Conservation (phyloP, 202 grass and related monocot species). For the Setaria viridis region DNA sequence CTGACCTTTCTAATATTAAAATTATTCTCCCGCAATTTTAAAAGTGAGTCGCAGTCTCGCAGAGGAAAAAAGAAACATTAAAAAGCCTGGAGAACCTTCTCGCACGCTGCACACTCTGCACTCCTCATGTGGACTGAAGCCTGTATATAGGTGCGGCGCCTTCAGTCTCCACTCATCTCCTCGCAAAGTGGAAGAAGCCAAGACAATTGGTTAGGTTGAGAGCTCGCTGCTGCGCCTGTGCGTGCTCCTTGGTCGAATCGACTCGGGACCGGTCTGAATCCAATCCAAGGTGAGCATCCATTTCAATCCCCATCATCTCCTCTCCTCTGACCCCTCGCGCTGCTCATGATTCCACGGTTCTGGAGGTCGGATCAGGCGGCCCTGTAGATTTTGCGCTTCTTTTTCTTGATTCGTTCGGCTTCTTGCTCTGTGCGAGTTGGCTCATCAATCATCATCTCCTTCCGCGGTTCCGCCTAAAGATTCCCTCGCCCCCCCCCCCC, state of each 20-base stretch:
- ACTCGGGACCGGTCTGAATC: background rate
- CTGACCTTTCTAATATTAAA: too few relatives aligned
- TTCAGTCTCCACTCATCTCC: background rate
- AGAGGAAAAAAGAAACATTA: too few relatives aligned
- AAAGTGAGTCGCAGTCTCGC: too few relatives aligned
- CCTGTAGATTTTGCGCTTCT: background rate
- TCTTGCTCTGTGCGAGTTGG: background rate
- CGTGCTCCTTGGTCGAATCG: background rate
- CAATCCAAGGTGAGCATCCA: constrained; percentile 3
- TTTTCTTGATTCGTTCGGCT: background rate
- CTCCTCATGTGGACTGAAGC: background rate
- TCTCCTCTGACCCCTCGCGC: background rate
- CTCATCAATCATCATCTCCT: background rate
- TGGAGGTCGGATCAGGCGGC: background rate
- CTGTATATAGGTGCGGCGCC: background rate
- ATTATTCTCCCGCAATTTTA: too few relatives aligned
- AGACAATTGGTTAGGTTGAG: background rate
- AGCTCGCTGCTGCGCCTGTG: background rate
- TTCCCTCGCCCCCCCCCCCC: too few relatives aligned
- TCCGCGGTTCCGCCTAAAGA: background rate
- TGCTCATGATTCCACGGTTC: background rate
- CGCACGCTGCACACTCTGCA: background rate
- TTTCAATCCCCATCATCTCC: background rate
- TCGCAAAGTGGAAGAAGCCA: background rate
- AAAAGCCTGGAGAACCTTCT: background rate